Evolutionary conservation across 331 rosid genomes (phyloP).

Genomic region (Pyracantha coccinea): DNA sequence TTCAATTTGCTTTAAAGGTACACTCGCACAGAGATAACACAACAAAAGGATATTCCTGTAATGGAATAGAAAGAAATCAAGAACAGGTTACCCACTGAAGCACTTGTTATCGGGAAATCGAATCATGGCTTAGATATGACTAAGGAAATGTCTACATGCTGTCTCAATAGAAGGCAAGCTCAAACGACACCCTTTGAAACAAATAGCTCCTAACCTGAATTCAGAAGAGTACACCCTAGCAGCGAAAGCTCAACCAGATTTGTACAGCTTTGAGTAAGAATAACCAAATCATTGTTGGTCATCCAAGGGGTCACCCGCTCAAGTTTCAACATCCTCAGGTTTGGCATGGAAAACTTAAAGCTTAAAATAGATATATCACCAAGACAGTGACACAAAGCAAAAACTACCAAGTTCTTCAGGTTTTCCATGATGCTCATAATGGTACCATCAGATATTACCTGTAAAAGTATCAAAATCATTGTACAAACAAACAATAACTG

Average conservation of each 20-base stretch:
- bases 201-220: constrained; percentile 48
- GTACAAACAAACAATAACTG: background rate
- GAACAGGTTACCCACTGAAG: background rate
- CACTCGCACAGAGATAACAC: background rate
- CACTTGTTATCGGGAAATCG: background rate
- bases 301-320: constrained; percentile 79
- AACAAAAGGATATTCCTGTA: background rate
- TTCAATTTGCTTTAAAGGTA: background rate
- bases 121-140: background rate
- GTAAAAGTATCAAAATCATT: constrained; percentile 19
- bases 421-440: constrained; percentile 30
- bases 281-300: constrained; percentile 55
- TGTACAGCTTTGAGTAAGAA: constrained; percentile 49
- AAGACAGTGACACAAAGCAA: constrained; percentile 71
- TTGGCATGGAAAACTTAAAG: constrained; percentile 45
- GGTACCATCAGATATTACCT: constrained; percentile 62
- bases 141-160: background rate
- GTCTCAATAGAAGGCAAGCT: background rate
- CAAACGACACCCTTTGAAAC: background rate
- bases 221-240: constrained; percentile 57
- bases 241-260: constrained; percentile 69
- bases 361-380: constrained; percentile 68
- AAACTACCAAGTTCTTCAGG: constrained; percentile 48
- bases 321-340: constrained; percentile 57
- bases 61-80: background rate